Evolutionary conservation across 352 stramenopile species (phyloP).

Genomic region (Stramenopiles sp.): DNA sequence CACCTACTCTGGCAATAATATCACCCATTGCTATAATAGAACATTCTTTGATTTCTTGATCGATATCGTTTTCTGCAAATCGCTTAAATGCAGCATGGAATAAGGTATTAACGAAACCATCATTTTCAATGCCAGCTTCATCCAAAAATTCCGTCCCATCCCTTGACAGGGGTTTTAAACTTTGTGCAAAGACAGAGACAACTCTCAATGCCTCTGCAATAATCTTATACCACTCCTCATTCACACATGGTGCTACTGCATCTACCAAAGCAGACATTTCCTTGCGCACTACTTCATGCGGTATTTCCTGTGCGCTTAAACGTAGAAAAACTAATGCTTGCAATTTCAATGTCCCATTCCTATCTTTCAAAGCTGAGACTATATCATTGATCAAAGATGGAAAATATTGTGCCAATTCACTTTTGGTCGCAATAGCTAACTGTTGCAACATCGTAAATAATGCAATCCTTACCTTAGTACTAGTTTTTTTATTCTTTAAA

Average conservation of each 20-base stretch:
- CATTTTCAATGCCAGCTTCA: background rate
- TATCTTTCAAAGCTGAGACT: conserved; percentile 49
- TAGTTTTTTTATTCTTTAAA: conserved; percentile 33
- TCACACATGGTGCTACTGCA: conserved; percentile 58
- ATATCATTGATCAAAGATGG: conserved; percentile 30
- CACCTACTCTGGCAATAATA: conserved; percentile 42
- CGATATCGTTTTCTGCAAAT: conserved; percentile 84
- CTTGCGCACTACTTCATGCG: too few relatives aligned
- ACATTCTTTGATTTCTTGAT: conserved; percentile 97
- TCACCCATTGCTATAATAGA: conserved; percentile 68
- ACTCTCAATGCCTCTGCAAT: conserved; percentile 77
- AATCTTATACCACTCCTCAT: conserved; percentile 96
- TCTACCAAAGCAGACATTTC: conserved; percentile 52
- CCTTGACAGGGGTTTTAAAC: conserved; percentile 54
- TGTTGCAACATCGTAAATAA: conserved; percentile 30
- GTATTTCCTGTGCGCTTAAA: conserved; percentile 43
- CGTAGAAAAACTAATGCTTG: conserved; percentile 78
- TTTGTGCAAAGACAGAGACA: conserved; percentile 62
- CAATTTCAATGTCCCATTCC: conserved; percentile 82
- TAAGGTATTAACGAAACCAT: conserved; percentile 40
- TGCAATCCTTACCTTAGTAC: conserved; percentile 32
- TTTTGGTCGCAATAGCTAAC: conserved; percentile 29
- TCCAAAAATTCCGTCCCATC: too few relatives aligned
- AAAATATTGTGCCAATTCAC: conserved; percentile 31
- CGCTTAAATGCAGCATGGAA: conserved; percentile 76